Evolutionary conservation across 805 yeast genomes (phyloP).

Genomic region (Maudiozyma barnettii): DNA sequence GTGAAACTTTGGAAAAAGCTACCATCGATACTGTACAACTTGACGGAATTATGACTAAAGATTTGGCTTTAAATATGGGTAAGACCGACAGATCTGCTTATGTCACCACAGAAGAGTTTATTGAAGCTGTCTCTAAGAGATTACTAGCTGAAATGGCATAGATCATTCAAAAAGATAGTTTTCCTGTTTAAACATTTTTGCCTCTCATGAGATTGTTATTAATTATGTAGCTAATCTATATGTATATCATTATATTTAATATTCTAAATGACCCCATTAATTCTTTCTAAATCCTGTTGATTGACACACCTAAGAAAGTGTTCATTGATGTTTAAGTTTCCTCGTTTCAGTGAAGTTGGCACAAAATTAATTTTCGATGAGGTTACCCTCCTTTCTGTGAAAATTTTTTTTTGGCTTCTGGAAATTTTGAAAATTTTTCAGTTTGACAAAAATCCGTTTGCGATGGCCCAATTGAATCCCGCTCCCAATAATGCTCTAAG

Average conservation of each 20-base stretch:
- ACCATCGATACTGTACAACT: conserved; percentile 74
- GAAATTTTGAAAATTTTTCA: neutral
- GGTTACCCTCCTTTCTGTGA: too few relatives aligned
- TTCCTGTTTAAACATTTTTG: neutral
- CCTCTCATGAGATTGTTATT: too few relatives aligned
- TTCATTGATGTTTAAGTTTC: too few relatives aligned
- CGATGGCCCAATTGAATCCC: neutral
- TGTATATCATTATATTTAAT: too few relatives aligned
- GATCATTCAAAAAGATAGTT: neutral
- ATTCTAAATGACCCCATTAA: too few relatives aligned
- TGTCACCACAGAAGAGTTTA: conserved; percentile 87
- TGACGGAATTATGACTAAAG: conserved; percentile 92
- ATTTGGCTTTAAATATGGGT: conserved; percentile 83
- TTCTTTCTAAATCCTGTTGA: too few relatives aligned
- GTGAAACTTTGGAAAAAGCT: conserved; percentile 68
- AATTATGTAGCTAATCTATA: too few relatives aligned
- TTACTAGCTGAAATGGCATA: conserved; percentile 29
- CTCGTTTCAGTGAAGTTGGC: too few relatives aligned
- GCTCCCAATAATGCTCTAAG: too few relatives aligned
- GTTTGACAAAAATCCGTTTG: neutral
- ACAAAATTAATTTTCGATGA: too few relatives aligned
- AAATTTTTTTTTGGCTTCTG: neutral
- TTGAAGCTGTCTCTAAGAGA: conserved; percentile 69
- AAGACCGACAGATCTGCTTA: conserved; percentile 72
- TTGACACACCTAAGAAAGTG: too few relatives aligned